These are phyloP conservation scores for Exserohilum rostratum DNA, from an alignment of 2,329 filamentous ascomycete genomes.

Conservation along the genomic window DNA sequence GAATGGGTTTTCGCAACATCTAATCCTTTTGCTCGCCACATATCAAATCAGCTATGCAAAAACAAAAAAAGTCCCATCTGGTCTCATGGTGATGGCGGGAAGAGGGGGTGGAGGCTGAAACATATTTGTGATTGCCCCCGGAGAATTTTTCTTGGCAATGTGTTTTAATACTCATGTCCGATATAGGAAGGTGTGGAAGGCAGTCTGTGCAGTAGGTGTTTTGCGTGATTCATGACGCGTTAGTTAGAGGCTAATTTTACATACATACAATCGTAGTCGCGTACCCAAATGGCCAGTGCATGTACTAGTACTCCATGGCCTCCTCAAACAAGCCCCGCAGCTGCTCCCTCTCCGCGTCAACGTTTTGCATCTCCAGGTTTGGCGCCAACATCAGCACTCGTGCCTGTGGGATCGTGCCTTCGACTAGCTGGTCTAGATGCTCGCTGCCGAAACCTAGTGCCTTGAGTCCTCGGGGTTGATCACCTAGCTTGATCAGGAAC, in stretches of 20 bases:
- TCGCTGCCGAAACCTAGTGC: slow-evolving; percentile 77
- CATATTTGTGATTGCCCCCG: not conserved
- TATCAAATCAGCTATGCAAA: too few relatives aligned
- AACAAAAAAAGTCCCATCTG: too few relatives aligned
- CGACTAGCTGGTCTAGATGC: slow-evolving; percentile 83
- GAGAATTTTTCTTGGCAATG: not conserved
- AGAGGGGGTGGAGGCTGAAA: not conserved
- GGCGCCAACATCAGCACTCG: slow-evolving; percentile 92
- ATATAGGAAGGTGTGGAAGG: too few relatives aligned
- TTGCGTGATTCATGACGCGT: not conserved
- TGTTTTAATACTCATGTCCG: not conserved
- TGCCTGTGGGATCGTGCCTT: slow-evolving; percentile 91
- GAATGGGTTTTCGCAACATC: too few relatives aligned
- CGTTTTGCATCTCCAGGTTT: slow-evolving; percentile 62
- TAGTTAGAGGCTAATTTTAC: not conserved
- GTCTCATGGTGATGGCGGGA: not conserved
- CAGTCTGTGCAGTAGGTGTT: not conserved
- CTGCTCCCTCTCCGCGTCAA: slow-evolving; percentile 57
- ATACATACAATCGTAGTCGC: not conserved
- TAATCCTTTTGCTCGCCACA: too few relatives aligned
- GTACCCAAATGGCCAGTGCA: not conserved
- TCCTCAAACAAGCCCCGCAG: slow-evolving; percentile 56
- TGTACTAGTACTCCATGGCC: slow-evolving; percentile 48
- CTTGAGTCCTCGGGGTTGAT: slow-evolving; percentile 87
- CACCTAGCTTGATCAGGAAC: slow-evolving; percentile 83